Evolutionary conservation across 31 red algal species (phyloP), one percentile per base, ranked within the genome.

Genomic region (Odonthalia washingtoniensis): DNA sequence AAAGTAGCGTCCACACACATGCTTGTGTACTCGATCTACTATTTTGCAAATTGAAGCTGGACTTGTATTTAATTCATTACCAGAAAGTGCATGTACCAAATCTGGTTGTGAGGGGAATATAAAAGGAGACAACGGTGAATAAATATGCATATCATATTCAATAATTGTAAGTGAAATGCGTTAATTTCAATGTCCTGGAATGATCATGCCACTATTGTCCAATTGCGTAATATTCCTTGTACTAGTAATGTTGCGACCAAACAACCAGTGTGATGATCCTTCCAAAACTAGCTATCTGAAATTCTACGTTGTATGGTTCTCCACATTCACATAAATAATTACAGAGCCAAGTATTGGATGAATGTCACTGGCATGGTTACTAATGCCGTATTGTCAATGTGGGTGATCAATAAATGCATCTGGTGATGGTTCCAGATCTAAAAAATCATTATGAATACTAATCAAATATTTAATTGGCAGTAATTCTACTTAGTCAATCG

Each of bases 1-100:
- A 16, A 75, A 5, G 21, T 43, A 36, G 66, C 21, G 60, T 86
- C 82, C 82, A 49, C 82, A 86, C 45, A 86, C 3, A 52, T 86
- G 67, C 40, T 44, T 46, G 32, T 86, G 82, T 39, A 86, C 67
- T 26, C 57, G 28, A 39, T 86, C 68, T 24, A 74, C 46, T 9
- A 86, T 46, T 61, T 86, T n/a, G 73, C 69, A 16, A 34, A 4
- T 38, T n/a, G 80, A 37, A 43, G 69, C 4, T 2, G 40, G 9
- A 78, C 49, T 36, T 24, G 18, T 52, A 52, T 41, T 6, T 24
- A 40, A 86, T 75, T 26, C 82, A 41, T 27, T 75, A 34, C 46
- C 2, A 27, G 69, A 44, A 33, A 38, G 32, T 3, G 40, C 21
- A 28, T 83, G 61, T 53, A 16, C 41, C 33, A 30, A 42, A 67